Conservation (phyloP, 306 rosid species). For the Alnus glutinosa region DNA sequence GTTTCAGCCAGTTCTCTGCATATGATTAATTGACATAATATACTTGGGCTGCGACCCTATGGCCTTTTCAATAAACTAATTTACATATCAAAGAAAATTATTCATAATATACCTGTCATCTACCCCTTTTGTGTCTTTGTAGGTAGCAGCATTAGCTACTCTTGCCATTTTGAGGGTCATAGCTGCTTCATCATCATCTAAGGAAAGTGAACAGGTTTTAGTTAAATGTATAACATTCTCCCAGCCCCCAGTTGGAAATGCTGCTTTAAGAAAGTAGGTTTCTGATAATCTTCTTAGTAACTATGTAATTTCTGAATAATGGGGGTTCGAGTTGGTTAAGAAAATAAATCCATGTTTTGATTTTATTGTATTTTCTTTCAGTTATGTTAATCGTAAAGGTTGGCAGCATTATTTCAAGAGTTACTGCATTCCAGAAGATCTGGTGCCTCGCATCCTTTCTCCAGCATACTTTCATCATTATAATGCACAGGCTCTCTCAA, state of each 20-base stretch:
- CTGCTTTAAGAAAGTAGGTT: slow-evolving; percentile 94
- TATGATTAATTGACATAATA: neutral
- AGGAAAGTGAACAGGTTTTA: slow-evolving; percentile 69
- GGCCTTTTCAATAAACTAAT: neutral
- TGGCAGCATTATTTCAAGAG: slow-evolving; percentile 97
- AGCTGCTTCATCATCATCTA: slow-evolving; percentile 84
- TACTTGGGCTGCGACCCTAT: neutral
- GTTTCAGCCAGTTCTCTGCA: neutral
- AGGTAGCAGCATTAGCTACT: slow-evolving; percentile 96
- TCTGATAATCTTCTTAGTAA: slow-evolving; percentile 22
- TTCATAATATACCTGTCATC: slow-evolving; percentile 14
- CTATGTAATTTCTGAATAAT: slow-evolving; percentile 16
- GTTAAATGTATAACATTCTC: slow-evolving; percentile 94
- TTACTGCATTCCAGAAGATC: slow-evolving; percentile 96
- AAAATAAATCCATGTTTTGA: neutral
- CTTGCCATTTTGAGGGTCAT: slow-evolving; percentile 98
- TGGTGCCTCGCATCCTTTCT: slow-evolving; percentile 90
- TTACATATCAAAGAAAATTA: neutral
- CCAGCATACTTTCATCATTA: slow-evolving; percentile 98
- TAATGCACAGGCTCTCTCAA: slow-evolving; percentile 63
- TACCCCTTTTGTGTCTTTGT: slow-evolving; percentile 33
- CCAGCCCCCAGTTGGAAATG: slow-evolving; percentile 98
- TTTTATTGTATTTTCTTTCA: slow-evolving; percentile 33
- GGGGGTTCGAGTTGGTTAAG: neutral
- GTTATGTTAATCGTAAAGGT: slow-evolving; percentile 87